phyloP scores from a whole-genome alignment of 1,284 basidiomycete species.

The Dichomitus squalens region DNA sequence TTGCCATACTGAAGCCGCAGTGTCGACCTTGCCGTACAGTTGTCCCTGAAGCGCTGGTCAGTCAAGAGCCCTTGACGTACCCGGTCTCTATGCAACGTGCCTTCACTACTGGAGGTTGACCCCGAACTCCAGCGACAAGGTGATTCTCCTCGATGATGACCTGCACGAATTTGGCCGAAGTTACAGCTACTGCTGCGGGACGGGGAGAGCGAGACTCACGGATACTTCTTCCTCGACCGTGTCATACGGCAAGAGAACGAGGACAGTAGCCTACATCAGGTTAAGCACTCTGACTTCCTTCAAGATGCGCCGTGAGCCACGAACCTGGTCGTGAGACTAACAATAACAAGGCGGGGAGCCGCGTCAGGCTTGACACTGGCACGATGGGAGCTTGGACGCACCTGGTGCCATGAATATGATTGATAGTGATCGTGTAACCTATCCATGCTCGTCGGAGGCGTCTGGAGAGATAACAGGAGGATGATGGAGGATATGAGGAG shows the following conservation, averaged over 20 bases:
- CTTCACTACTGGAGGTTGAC: conserved; percentile 70
- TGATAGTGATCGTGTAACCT: conserved; percentile 35
- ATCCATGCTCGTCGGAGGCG: conserved; percentile 30
- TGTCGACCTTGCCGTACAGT: conserved; percentile 67
- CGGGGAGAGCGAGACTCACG: conserved; percentile 43
- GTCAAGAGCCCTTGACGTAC: conserved; percentile 29
- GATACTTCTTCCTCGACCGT: conserved; percentile 69
- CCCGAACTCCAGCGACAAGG: conserved; percentile 70
- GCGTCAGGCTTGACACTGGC: not conserved
- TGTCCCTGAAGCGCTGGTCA: conserved; percentile 51
- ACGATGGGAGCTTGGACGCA: conserved; percentile 25
- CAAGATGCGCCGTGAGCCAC: conserved; percentile 1
- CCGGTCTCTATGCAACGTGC: conserved; percentile 26
- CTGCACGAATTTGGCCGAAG: conserved; percentile 37
- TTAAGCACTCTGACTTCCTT: not conserved
- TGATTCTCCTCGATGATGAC: conserved; percentile 71
- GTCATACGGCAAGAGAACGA: conserved; percentile 71
- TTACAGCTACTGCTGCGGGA: not conserved
- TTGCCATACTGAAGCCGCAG: conserved; percentile 69
- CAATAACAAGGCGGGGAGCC: conserved; percentile 6
- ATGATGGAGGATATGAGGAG: conserved; percentile 4
- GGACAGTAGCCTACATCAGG: conserved; percentile 65
- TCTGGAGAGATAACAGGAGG: not conserved
- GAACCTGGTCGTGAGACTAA: conserved; percentile 48
- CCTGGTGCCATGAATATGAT: conserved; percentile 50